Evolutionary conservation across 2,329 filamentous ascomycete genomes (phyloP), one percentile per base, ranked within the genome.

Genomic region (Davidsoniella neocaledoniae): DNA sequence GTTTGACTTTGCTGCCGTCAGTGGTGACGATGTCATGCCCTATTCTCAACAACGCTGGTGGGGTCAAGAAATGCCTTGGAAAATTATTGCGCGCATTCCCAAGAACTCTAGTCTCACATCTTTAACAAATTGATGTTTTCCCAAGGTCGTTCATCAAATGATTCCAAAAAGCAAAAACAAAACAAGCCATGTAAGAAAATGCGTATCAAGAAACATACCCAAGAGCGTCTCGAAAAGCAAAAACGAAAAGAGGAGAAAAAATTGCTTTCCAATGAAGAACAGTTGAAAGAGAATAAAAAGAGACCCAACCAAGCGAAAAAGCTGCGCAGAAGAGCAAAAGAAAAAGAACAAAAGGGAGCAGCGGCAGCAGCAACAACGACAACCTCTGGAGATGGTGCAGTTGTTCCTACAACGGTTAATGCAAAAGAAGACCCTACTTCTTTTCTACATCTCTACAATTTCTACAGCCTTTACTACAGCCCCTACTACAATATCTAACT

Each of bases 41-140:
- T 62, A 66, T 53, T 68, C 69, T n/a, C 58, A 56, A 43, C 61
- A 59, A 56, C 64, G 68, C 49, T 65, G 66, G 5, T 79, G 75
- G 75, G 77, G 76, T 0, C 60, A 75, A 40, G 75, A 79, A 59
- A 65, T 74, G 55, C 75, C 76, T 1, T 81, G 77, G 77, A 68
- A 69, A 50, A 74, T 79, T 12, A 68, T 55, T 37, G 52, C 63
- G 3, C 64, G 62, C 26, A 62, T 76, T 29, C 60, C 56, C 1
- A 57, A 66, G n/a, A 61, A 57, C n/a, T 60, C 59, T 14, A 63
- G 61, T 48, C 56, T 53, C 33, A 56, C 47, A 14, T 46, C 54
- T 0, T 46, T 39, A 9, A 56, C 10, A 47, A 54, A 26, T 46
- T 49, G 8, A 23, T 42, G 5, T 23, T 38, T 6, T 37, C 39